Percentiles rank a stretch among this genome's conserved stretches.
Evolutionary conservation across 257 asterid genomes (phyloP).

Genomic region (Gentiana dahurica): DNA sequence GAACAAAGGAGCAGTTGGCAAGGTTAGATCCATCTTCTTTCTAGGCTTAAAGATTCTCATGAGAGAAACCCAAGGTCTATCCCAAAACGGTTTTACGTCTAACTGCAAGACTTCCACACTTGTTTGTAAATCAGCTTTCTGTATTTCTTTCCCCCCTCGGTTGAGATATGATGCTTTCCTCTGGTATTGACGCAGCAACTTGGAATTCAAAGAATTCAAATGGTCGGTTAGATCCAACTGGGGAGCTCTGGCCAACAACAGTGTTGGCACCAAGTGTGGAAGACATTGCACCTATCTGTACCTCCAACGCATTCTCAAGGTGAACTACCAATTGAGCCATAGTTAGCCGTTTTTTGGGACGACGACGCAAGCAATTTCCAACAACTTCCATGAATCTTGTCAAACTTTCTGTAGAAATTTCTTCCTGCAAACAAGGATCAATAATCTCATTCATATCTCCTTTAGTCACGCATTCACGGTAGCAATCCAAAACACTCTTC

Average conservation of each 20-base stretch:
- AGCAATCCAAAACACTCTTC: conserved; percentile 2
- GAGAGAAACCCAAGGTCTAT: too few relatives aligned
- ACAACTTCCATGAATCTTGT: background rate
- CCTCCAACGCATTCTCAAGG: conserved; percentile 16
- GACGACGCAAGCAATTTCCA: conserved; percentile 6
- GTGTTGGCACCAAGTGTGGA: background rate
- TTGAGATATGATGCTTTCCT: background rate
- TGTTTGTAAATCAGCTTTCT: background rate
- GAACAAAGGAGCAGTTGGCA: background rate
- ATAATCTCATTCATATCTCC: background rate
- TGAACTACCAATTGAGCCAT: conserved; percentile 16
- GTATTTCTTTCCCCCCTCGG: background rate
- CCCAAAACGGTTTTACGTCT: background rate
- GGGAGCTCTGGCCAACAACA: background rate
- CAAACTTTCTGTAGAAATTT: background rate
- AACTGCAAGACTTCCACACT: background rate
- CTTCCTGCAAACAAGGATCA: conserved; percentile 3
- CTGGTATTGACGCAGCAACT: background rate
- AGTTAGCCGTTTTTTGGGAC: conserved; percentile 13
- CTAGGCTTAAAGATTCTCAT: too few relatives aligned
- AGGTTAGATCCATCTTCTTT: conserved; percentile 1
- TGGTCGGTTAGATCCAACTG: background rate
- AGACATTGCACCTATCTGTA: background rate
- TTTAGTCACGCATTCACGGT: conserved; percentile 4
- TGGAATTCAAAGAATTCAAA: background rate